Conservation (phyloP, 2,329 filamentous ascomycete species). For the Penicillium frequentans region DNA sequence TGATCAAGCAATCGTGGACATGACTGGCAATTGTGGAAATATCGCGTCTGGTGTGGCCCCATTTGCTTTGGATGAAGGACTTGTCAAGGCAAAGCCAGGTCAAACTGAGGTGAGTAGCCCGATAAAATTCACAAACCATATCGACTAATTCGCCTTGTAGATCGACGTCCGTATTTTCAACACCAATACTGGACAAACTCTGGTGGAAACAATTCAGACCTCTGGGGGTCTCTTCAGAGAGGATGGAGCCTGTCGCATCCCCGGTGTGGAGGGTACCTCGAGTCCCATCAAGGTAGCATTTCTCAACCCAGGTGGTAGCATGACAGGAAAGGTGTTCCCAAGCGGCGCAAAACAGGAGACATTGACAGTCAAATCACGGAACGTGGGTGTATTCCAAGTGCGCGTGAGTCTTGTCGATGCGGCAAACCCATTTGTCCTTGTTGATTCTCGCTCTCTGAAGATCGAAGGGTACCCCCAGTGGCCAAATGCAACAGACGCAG, state of each 20-base stretch:
- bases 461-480: background rate
- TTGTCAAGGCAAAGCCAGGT: constrained; percentile 37
- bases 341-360: constrained; percentile 48
- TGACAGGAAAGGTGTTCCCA: constrained; percentile 60
- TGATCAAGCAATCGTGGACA: constrained; percentile 58
- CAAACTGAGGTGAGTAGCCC: constrained; percentile 20
- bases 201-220: constrained; percentile 57
- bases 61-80: constrained; percentile 56
- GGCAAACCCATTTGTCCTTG: constrained; percentile 62
- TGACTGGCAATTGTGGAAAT: constrained; percentile 69
- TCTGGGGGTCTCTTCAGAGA: constrained; percentile 38
- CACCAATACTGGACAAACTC: constrained; percentile 65
- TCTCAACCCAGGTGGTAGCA: constrained; percentile 59
- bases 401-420: constrained; percentile 59
- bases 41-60: constrained; percentile 66
- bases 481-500: background rate
- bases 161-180: constrained; percentile 62
- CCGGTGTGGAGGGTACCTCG: constrained; percentile 58
- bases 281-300: constrained; percentile 60
- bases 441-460: constrained; percentile 53
- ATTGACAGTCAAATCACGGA: constrained; percentile 37
- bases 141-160: constrained; percentile 24
- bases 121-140: background rate
- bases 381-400: constrained; percentile 40
- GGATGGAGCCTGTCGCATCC: constrained; percentile 58